phyloP scores from a whole-genome alignment of 805 yeast genomes.

The Yamadazyma scolyti region DNA sequence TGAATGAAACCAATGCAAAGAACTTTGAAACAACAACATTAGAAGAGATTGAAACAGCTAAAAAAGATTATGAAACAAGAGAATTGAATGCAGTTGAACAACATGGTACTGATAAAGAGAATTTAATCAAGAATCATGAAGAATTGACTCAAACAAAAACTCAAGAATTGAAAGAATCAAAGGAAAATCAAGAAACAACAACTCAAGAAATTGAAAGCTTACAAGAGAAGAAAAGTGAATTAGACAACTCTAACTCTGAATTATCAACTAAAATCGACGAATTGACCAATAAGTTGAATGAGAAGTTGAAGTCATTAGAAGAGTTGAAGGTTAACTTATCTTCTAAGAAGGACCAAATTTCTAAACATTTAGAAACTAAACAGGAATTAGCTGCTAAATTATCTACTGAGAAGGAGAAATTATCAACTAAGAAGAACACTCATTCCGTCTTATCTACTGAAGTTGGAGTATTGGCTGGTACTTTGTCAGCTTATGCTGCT shows the following conservation, averaged over 20 bases:
- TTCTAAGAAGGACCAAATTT: slow-evolving; percentile 25
- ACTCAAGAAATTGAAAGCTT: slow-evolving; percentile 43
- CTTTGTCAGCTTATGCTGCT: slow-evolving; percentile 43
- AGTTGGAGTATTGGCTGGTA: slow-evolving; percentile 39
- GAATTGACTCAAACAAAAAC: slow-evolving; percentile 43
- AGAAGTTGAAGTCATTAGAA: slow-evolving; percentile 29
- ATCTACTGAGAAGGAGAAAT: slow-evolving; percentile 30
- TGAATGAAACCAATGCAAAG: slow-evolving; percentile 30
- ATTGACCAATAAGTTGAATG: slow-evolving; percentile 39
- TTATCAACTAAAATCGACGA: slow-evolving; percentile 38
- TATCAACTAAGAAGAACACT: slow-evolving; percentile 32
- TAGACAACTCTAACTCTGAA: slow-evolving; percentile 36
- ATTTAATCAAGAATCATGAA: slow-evolving; percentile 39
- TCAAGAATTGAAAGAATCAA: slow-evolving; percentile 40
- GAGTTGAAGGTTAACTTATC: slow-evolving; percentile 29
- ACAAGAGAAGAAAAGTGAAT: slow-evolving; percentile 39
- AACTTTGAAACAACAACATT: slow-evolving; percentile 39
- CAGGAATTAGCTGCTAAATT: slow-evolving; percentile 40
- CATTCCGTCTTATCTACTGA: slow-evolving; percentile 39
- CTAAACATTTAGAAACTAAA: slow-evolving; percentile 28
- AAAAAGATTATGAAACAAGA: slow-evolving; percentile 40
- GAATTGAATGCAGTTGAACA: slow-evolving; percentile 45
- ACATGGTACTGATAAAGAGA: slow-evolving; percentile 43
- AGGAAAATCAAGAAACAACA: slow-evolving; percentile 38
- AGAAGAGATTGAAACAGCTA: slow-evolving; percentile 43